Conservation (phyloP, 2,329 filamentous ascomycete genomes). For the Neopestalotiopsis rosae region DNA sequence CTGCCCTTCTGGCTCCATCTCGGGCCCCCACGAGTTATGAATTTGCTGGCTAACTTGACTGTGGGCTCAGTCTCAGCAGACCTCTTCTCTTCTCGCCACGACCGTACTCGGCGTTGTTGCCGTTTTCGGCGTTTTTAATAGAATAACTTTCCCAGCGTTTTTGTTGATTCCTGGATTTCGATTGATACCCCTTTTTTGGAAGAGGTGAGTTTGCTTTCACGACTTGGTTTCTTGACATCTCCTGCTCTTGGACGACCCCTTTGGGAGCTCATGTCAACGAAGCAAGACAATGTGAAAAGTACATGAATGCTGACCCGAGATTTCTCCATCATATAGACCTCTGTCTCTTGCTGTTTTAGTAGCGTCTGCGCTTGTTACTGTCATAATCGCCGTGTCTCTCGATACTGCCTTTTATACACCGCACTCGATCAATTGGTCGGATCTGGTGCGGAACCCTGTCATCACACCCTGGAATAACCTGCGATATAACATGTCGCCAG, state of each 20-base stretch:
- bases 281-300: background rate
- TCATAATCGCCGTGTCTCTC: slow-evolving; percentile 74
- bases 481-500: slow-evolving; percentile 72
- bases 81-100: slow-evolving; percentile 77
- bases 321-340: slow-evolving; percentile 46
- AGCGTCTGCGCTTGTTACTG: slow-evolving; percentile 69
- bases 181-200: slow-evolving; percentile 83
- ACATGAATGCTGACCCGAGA: background rate
- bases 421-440: slow-evolving; percentile 67
- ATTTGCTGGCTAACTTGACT: slow-evolving; percentile 14
- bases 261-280: background rate
- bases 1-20: too few relatives aligned
- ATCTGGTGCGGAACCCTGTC: slow-evolving; percentile 68
- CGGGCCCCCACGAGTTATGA: background rate
- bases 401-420: slow-evolving; percentile 85
- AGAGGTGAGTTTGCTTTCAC: slow-evolving; percentile 64
- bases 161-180: slow-evolving; percentile 82
- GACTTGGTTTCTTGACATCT: background rate
- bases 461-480: slow-evolving; percentile 82
- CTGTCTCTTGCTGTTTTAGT: slow-evolving; percentile 67
- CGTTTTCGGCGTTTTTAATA: slow-evolving; percentile 91
- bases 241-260: background rate
- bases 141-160: slow-evolving; percentile 96
- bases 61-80: slow-evolving; percentile 57
- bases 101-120: slow-evolving; percentile 79